Evolutionary conservation across 805 yeast species (phyloP).

Genomic region (Suhomyces emberorum): DNA sequence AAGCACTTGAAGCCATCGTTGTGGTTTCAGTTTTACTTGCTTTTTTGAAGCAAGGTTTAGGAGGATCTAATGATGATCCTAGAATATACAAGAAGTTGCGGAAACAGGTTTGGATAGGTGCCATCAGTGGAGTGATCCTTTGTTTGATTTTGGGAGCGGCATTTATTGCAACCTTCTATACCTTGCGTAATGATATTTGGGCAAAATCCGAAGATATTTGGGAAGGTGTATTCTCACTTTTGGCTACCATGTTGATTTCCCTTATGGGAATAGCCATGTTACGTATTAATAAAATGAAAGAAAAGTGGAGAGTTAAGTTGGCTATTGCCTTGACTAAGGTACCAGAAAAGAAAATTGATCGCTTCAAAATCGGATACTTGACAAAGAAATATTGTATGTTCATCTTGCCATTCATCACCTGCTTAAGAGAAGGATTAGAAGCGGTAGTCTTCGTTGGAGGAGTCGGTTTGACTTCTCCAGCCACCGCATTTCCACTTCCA

Average conservation of each 20-base stretch:
- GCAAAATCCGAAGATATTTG: constrained; percentile 21
- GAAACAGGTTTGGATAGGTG: constrained; percentile 23
- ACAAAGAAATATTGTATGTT: constrained; percentile 83
- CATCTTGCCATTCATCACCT: constrained; percentile 83
- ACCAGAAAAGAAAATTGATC: constrained; percentile 13
- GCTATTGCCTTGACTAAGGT: constrained; percentile 19
- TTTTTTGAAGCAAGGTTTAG: constrained; percentile 26
- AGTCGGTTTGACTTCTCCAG: constrained; percentile 61
- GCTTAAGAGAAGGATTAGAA: constrained; percentile 94
- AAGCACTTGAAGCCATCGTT: constrained; percentile 23
- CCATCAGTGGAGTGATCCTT: constrained; percentile 17
- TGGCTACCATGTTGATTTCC: constrained; percentile 24
- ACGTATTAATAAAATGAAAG: constrained; percentile 28
- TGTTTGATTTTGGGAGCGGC: constrained; percentile 22
- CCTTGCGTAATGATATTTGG: constrained; percentile 21
- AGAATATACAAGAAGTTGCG: constrained; percentile 16
- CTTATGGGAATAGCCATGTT: constrained; percentile 28
- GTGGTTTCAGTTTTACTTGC: constrained; percentile 28
- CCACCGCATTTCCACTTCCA: constrained; percentile 23
- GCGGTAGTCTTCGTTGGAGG: constrained; percentile 96
- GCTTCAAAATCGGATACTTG: constrained; percentile 48
- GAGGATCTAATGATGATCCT: constrained; percentile 20
- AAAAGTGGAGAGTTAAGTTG: constrained; percentile 28
- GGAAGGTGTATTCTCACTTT: constrained; percentile 25
- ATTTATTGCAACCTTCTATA: constrained; percentile 22